Base-by-base conservation (phyloP, 352 stramenopile genomes). In the Thalassiosira mediterranea region DNA sequence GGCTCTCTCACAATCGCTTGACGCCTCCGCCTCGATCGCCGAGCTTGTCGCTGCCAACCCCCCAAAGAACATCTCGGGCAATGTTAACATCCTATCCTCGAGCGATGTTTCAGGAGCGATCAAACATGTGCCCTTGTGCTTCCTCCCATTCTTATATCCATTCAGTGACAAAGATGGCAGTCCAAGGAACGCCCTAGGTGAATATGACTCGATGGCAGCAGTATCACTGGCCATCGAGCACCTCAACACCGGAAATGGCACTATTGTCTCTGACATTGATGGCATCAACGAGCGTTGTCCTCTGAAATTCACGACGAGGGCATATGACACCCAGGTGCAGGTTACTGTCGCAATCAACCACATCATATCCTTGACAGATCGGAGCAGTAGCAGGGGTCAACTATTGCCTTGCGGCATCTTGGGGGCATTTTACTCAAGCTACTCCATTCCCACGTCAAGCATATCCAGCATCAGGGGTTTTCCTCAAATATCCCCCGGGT, bases 241-340 rank as follows among this genome's bases (percentile, higher is more conserved):
- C 59, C 58, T 90, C 3, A 89, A 89, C 31, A 81, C 38, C 11
- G 82, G 82, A 0, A 70, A 86, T 62, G 77, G 74, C 15, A 71
- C 38, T 15, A 65, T 89, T 0, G 53, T 89, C 11, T 37, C 56
- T 17, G 65, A 87, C 63, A 3, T 89, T 1, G 51, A 51, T 0
- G 68, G 37, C 28, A 42, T 88, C 7, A 49, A 86, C 46, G 13
- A 86, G 19, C 11, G 40, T 25, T 89, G 78, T 42, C 53, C 59
- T 11, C 61, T 89, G 11, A 52, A 61, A 49, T 87, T 89, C 38
- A 75, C 51, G n/a, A 48, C 49, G 4, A 48, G 76, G 44, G 44
- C 61, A 3, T 72, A 78, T 49, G 78, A 89, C 47, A 77, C 48
- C 7, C 15, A 63, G n/a, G 2, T 32, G 11, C 42, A 51, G 17